Base-by-base conservation (phyloP, 768 basidiomycete species). In the Mycena epipterygia region DNA sequence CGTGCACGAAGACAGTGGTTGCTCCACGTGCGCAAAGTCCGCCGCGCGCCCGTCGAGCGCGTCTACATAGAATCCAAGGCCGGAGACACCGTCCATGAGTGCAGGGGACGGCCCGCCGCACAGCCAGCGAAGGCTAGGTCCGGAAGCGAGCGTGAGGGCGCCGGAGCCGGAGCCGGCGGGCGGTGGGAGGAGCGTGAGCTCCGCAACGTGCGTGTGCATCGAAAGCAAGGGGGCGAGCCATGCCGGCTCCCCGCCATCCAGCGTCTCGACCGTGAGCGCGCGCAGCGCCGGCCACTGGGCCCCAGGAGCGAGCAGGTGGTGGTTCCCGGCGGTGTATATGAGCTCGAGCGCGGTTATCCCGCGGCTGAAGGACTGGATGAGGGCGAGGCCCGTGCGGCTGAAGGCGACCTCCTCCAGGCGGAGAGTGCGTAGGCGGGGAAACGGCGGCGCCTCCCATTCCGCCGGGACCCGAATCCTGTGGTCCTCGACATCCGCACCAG, bases 361-460 rank as follows among this genome's bases (percentile, higher is more conserved):
- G 23, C n/a, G 41, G 44, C 67, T 55, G 33, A 62, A 12, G 21
- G 17, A 55, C 11, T 56, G 67, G 21, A 68, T 42, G 51, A 55
- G 39, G 5, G 51, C 30, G 7, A 68, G 59, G 19, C 51, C 59
- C 17, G 5, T 32, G 7, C 19, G 42, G 25, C 49, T 23, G 6
- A 68, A 41, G 6, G 14, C 59, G 17, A 62, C 30, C 0, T 62
- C 51, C 41, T 60, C 42, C 13, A 68, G 52, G 13, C 59, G 67
- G 23, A 68, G 19, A 3, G 59, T 68, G 30, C n/a, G 59, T 19
- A 68, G 52, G 21, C 37, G 51, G 14, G 51, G 67, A 29, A 48
- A 68, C 7, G 46, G 39, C 2, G 58, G 58, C 5, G 33, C 53
- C 11, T 65, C 64, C 64, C 64, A 56, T 0, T 57, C 33, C 13